phyloP scores from a whole-genome alignment of 176 grass and related monocot species.

The Luzula sylvatica region DNA sequence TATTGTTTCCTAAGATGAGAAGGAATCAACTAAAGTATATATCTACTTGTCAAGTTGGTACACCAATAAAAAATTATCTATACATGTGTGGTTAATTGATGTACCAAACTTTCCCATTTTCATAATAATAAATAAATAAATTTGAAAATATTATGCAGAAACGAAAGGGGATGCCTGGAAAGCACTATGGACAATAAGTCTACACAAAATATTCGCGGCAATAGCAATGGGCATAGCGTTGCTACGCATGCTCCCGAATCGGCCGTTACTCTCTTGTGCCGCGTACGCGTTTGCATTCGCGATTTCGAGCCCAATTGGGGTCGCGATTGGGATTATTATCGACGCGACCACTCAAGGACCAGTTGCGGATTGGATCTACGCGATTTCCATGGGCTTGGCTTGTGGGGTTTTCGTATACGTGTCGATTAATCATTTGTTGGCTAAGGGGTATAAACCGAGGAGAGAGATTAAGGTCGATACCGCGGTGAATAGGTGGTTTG shows the following conservation, averaged over 20 bases:
- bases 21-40: too few species aligned
- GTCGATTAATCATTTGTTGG: slow-evolving; percentile 83
- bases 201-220: slow-evolving; percentile 94
- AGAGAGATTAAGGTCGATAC: slow-evolving; percentile 36
- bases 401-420: slow-evolving; percentile 89
- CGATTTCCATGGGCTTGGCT: slow-evolving; percentile 84
- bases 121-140: too few species aligned
- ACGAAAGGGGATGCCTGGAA: slow-evolving; percentile 88
- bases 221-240: slow-evolving; percentile 94
- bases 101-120: too few species aligned
- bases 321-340: slow-evolving; percentile 74
- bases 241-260: slow-evolving; percentile 66
- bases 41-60: too few species aligned
- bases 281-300: slow-evolving; percentile 80
- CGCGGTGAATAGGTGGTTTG: slow-evolving; percentile 40
- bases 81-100: too few species aligned
- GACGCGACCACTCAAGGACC: slow-evolving; percentile 76
- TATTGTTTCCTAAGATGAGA: too few species aligned
- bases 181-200: slow-evolving; percentile 89
- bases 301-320: slow-evolving; percentile 69
- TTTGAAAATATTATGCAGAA: slow-evolving; percentile 32
- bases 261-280: slow-evolving; percentile 58
- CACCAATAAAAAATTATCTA: too few species aligned
- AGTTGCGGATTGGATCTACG: slow-evolving; percentile 84
- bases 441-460: slow-evolving; percentile 65